These are phyloP conservation scores for Botryotinia convoluta DNA, from an alignment of 2,329 filamentous ascomycete species.

Conservation along the genomic window DNA sequence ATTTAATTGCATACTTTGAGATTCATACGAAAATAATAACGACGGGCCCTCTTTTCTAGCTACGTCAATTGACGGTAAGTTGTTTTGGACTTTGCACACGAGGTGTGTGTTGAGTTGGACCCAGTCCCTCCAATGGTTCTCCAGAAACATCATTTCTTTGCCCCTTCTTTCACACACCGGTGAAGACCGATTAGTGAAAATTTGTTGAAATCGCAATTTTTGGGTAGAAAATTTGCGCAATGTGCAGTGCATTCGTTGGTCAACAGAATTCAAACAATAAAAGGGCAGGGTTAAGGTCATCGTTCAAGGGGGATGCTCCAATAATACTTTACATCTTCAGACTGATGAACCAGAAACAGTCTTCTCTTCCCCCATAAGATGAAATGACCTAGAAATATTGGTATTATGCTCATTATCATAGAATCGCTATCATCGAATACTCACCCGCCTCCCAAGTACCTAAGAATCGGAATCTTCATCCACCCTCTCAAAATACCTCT, in stretches of 20 bases:
- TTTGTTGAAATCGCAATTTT: no score
- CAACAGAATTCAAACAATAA: not conserved
- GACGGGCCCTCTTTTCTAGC: accelerated
- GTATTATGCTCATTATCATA: not conserved
- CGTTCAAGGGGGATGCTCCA: not conserved
- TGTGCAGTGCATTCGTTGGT: not conserved
- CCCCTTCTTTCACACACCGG: not conserved
- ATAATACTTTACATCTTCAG: not conserved
- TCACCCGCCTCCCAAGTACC: not conserved
- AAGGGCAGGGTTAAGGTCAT: not conserved
- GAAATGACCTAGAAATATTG: not conserved
- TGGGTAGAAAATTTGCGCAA: not conserved
- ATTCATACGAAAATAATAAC: not conserved
- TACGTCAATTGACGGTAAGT: not conserved
- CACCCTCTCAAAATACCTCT: not conserved
- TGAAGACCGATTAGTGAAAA: not conserved
- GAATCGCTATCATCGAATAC: not conserved
- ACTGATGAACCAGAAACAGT: not conserved
- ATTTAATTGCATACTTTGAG: not conserved
- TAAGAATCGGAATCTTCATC: not conserved
- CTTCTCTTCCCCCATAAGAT: not conserved
- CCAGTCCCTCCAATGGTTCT: not conserved
- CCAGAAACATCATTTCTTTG: not conserved
- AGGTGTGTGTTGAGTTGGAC: not conserved
- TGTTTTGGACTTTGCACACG: not conserved